Conservation (phyloP, 345 rosid species). For the Lenwebbia sp. region DNA sequence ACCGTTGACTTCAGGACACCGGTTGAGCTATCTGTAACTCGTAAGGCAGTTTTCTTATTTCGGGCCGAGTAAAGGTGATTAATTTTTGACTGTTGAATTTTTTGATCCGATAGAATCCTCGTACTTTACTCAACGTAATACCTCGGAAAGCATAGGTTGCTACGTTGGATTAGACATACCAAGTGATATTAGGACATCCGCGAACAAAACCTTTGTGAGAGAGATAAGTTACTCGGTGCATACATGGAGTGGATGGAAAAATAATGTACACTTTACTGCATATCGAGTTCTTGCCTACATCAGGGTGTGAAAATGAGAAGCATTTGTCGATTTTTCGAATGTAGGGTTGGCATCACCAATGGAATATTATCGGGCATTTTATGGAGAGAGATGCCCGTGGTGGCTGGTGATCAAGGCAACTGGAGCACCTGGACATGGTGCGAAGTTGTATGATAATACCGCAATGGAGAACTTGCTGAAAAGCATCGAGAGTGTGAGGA, state of each 20-base stretch:
- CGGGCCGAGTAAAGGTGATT: not conserved
- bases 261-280: not conserved
- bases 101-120: not conserved
- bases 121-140: not conserved
- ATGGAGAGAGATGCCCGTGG: slow-evolving; percentile 78
- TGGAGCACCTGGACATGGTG: slow-evolving; percentile 98
- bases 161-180: not conserved
- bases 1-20: not conserved
- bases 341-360: slow-evolving; percentile 60
- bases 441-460: slow-evolving; percentile 79
- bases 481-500: slow-evolving; percentile 72
- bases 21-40: not conserved
- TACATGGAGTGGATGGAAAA: not conserved
- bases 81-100: not conserved
- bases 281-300: not conserved
- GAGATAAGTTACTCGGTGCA: not conserved
- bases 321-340: not conserved
- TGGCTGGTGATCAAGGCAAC: slow-evolving; percentile 81
- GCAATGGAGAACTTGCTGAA: slow-evolving; percentile 87
- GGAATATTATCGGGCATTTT: slow-evolving; percentile 63
- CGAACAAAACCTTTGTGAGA: not conserved
- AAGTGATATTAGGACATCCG: not conserved
- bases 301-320: not conserved
- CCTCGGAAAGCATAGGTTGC: not conserved
- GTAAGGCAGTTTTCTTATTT: not conserved